A percentile compares a stretch with the other conserved stretches of the same genome.
These are phyloP conservation scores for Candida orba DNA, from an alignment of 805 yeast species.

Conservation along the genomic window DNA sequence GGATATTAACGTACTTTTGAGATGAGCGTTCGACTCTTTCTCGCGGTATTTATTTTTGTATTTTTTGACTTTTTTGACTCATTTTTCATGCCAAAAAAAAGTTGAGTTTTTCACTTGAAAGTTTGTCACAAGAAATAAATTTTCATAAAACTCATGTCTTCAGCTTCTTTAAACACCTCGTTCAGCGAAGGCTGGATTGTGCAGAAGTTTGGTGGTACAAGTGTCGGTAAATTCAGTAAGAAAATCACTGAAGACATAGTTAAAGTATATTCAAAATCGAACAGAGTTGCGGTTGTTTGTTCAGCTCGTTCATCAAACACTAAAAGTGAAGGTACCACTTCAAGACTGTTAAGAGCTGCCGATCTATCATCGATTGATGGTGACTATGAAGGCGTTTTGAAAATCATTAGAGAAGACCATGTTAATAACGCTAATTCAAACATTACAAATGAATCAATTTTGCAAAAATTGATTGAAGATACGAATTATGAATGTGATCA, in stretches of 20 bases:
- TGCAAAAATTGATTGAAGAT: constrained; percentile 46
- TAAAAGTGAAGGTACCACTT: constrained; percentile 93
- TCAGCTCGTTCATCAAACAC: constrained; percentile 90
- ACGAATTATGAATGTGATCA: constrained; percentile 60
- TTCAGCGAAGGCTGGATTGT: constrained; percentile 52
- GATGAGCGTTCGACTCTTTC: no score
- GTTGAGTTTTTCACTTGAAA: no score
- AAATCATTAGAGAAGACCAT: constrained; percentile 75
- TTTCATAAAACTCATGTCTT: constrained; percentile 16
- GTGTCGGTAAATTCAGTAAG: constrained; percentile 90
- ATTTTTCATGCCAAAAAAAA: no score
- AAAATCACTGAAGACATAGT: constrained; percentile 83
- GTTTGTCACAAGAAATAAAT: not conserved
- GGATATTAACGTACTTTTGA: no score
- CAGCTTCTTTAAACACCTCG: constrained; percentile 14
- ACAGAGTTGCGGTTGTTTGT: constrained; percentile 88
- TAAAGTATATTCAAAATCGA: constrained; percentile 48
- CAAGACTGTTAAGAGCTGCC: constrained; percentile 77
- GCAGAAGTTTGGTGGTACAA: constrained; percentile 96
- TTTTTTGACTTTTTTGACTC: no score
- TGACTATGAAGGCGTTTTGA: constrained; percentile 51
- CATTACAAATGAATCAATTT: constrained; percentile 41
- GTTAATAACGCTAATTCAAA: constrained; percentile 55
- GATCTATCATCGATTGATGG: constrained; percentile 61
- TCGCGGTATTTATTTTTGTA: no score